Base-by-base conservation (phyloP, 352 stramenopile species). In the Saprolegnia diclina region DNA sequence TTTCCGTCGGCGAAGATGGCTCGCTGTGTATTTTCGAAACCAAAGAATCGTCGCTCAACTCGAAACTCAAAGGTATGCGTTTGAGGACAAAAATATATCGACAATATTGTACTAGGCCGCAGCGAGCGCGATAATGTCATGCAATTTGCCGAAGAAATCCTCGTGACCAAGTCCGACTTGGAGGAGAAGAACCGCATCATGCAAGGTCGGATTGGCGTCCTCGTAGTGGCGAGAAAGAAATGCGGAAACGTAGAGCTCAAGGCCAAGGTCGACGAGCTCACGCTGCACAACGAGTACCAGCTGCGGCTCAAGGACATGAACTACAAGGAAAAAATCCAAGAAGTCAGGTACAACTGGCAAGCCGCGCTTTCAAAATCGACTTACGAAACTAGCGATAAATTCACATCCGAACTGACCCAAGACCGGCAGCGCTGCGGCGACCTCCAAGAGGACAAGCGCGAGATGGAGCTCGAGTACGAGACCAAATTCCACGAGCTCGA, bases 281-380 rank as follows among this genome's bases (percentile, higher is more conserved):
- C 88, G 73, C 79, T 97, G 18, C 88, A 98, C 70, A 98, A 98
- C 71, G 94, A 98, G 62, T 98, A 98, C 73, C 90, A 98, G 65
- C 73, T 98, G 24, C 83, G 93, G 13, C 77, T 98, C 18, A 97
- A 97, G 65, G 92, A 98, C 70, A 97, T 98, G 91, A 97, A 92
- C 64, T 97, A 97, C 77, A 90, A 87, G 56, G 93, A 98, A 67
- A 95, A 97, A 61, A 80, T 98, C 32, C 97, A 98, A 72, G 94
- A 98, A 66, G 72, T 96, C 42, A 96, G 83, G 4, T 74, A 78
- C 32, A 76, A 48, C 64, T 52, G n/a, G 13, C 26, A 82, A 21
- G 68, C 70, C 6, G 54, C 76, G 50, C 29, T 35, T 48, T 14
- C 42, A n/a, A 48, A 48, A 4, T 14, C 7, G 10, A 10, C 16